Evolutionary conservation across 257 asterid genomes (phyloP), one percentile per base, ranked within the genome.

Genomic region (Catharanthus roseus): DNA sequence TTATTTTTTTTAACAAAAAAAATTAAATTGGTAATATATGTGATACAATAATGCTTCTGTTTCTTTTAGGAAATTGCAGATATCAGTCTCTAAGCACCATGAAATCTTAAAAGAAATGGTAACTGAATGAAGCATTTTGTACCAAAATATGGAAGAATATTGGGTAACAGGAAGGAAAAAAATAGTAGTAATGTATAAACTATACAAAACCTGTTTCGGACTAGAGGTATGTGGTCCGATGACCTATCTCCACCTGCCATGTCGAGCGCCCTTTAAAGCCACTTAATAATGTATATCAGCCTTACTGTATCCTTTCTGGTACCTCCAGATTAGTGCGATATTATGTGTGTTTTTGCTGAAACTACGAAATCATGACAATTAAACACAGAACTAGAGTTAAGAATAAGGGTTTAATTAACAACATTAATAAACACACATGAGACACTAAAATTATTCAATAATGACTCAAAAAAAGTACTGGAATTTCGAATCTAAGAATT

Each of bases 141-240:
- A 24, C 11, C 24, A 11, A 42, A 41, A 31, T 5, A 36, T n/a
- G 31, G 38, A 16, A 4, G 29, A 6, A 69, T 53, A 8, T 6
- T 5, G 29, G 66, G 74, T 6, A 36, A 68, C 11, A 5, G 38
- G 11, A 29, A 31, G 60, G 34, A 3, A 26, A 31, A 3, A 19
- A 7, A n/a, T n/a, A n/a, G n/a, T n/a, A 41, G 5, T 16, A 50
- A 38, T 3, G 9, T 0, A 56, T 28, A 56, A 56, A 15, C 2
- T 13, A 69, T 6, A 54, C 36, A 26, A 13, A 72, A 72, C 63
- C 70, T 62, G 69, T 45, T 47, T 28, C 69, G n/a, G 60, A 54
- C 41, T 10, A 33, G 24, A 19, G 34, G 31, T n/a, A n/a, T n/a
- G n/a, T n/a, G n/a, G n/a, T n/a, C n/a, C n/a, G n/a, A n/a, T n/a